These are phyloP conservation scores for Coprinellus micaceus DNA, from an alignment of 768 basidiomycete genomes.

Conservation along the genomic window DNA sequence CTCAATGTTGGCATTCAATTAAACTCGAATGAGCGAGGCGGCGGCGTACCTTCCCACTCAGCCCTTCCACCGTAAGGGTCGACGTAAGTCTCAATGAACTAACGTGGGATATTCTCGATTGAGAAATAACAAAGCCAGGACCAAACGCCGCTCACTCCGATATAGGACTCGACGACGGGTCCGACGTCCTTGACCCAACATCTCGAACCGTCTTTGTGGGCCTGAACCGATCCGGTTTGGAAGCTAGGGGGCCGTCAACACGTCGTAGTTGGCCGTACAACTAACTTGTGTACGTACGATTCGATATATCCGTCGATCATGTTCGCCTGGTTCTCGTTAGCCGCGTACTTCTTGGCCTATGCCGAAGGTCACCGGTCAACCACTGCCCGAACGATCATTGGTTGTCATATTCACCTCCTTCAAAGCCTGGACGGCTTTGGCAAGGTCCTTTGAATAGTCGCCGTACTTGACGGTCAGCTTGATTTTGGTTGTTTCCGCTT, in stretches of 20 bases:
- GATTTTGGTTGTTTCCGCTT: constrained; percentile 36
- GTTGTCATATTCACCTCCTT: constrained; percentile 41
- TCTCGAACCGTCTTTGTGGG: constrained; percentile 72
- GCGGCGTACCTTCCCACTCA: constrained; percentile 77
- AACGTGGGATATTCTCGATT: neutral
- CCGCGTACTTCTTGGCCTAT: constrained; percentile 70
- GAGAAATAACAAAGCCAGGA: neutral
- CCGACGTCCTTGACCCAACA: constrained; percentile 87
- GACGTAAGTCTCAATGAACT: constrained; percentile 79
- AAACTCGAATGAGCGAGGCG: constrained; percentile 2
- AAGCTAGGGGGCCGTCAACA: constrained; percentile 44
- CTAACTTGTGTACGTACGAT: constrained; percentile 45
- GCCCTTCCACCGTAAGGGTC: constrained; percentile 90
- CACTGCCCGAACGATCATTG: neutral
- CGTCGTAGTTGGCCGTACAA: neutral
- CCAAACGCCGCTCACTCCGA: constrained; percentile 45
- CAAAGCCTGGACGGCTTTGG: constrained; percentile 52
- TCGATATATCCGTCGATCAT: constrained; percentile 80
- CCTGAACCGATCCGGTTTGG: constrained; percentile 71
- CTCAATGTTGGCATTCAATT: no score
- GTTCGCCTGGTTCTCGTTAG: constrained; percentile 64
- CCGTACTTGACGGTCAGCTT: constrained; percentile 70
- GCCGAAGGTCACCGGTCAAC: neutral
- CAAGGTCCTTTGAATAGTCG: constrained; percentile 61
- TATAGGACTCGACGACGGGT: constrained; percentile 84